Percentiles rank a stretch among this genome's conserved stretches.
These are phyloP conservation scores for Stephania japonica DNA, from an alignment of 164 flowering plant genomes.

Conservation along the genomic window DNA sequence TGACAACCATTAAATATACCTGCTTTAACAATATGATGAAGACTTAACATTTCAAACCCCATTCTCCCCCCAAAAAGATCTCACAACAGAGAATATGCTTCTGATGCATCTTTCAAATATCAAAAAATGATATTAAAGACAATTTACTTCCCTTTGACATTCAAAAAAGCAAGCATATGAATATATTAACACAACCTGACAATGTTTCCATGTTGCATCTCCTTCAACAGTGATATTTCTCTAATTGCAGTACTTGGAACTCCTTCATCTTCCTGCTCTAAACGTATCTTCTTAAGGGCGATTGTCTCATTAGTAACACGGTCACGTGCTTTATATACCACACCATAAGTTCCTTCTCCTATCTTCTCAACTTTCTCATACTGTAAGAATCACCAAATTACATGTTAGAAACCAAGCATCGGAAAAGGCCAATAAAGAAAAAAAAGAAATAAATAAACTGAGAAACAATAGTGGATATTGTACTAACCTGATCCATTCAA, in stretches of 20 bases:
- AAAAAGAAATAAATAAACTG: too few species aligned
- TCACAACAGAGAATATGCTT: not conserved
- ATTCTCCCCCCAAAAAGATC: not conserved
- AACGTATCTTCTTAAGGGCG: slow-evolving; percentile 85
- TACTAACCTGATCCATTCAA: slow-evolving; percentile 18
- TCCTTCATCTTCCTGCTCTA: slow-evolving; percentile 98
- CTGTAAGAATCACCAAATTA: slow-evolving; percentile 26
- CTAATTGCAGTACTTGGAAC: slow-evolving; percentile 94
- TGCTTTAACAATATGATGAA: not conserved
- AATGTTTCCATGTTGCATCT: slow-evolving; percentile 96
- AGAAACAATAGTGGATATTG: not conserved
- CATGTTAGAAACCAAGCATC: not conserved
- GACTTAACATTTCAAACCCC: not conserved
- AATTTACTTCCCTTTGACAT: not conserved
- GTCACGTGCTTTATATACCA: slow-evolving; percentile 93
- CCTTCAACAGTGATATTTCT: slow-evolving; percentile 92
- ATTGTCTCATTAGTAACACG: slow-evolving; percentile 72
- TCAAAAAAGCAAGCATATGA: not conserved
- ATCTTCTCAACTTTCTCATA: slow-evolving; percentile 96
- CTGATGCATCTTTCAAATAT: not conserved
- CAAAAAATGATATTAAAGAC: not conserved
- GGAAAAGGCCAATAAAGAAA: not conserved
- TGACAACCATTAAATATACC: not conserved
- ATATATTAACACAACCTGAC: slow-evolving; percentile 46
- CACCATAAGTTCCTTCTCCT: slow-evolving; percentile 95